Evolutionary conservation across 257 asterid genomes (phyloP).

Genomic region (Hygrophila difformis): DNA sequence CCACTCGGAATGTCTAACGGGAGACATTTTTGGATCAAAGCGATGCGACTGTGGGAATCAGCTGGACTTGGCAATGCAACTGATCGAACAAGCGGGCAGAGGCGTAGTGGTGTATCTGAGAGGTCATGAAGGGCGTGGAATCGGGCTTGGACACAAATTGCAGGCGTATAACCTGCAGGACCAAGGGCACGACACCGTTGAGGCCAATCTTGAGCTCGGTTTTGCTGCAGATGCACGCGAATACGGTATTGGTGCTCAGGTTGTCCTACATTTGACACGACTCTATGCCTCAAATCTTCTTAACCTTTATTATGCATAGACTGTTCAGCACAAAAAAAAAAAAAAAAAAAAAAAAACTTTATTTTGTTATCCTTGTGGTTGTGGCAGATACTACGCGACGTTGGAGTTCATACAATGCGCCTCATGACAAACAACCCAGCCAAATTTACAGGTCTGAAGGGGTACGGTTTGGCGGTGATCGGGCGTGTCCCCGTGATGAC

Average conservation of each 20-base stretch:
- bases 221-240: slow-evolving; percentile 79
- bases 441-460: slow-evolving; percentile 61
- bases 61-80: slow-evolving; percentile 69
- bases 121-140: slow-evolving; percentile 87
- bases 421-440: slow-evolving; percentile 92
- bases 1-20: slow-evolving; percentile 84
- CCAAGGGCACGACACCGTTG: slow-evolving; percentile 76
- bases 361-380: too few relatives aligned
- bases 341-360: too few relatives aligned
- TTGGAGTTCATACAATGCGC: slow-evolving; percentile 74
- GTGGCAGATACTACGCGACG: slow-evolving; percentile 61
- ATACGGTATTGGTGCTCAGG: slow-evolving; percentile 84
- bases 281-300: not conserved
- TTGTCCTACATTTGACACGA: slow-evolving; percentile 3
- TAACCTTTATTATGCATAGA: too few relatives aligned
- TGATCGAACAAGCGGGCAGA: slow-evolving; percentile 59
- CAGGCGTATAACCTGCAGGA: slow-evolving; percentile 80
- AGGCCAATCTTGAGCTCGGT: slow-evolving; percentile 82
- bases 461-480: slow-evolving; percentile 73
- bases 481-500: slow-evolving; percentile 73
- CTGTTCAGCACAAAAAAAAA: too few relatives aligned
- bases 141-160: slow-evolving; percentile 75
- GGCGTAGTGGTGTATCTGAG: slow-evolving; percentile 71
- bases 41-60: slow-evolving; percentile 83
- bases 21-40: slow-evolving; percentile 73